Evolutionary conservation across 1,284 basidiomycete genomes (phyloP).

Genomic region (Volvariella surrecta): DNA sequence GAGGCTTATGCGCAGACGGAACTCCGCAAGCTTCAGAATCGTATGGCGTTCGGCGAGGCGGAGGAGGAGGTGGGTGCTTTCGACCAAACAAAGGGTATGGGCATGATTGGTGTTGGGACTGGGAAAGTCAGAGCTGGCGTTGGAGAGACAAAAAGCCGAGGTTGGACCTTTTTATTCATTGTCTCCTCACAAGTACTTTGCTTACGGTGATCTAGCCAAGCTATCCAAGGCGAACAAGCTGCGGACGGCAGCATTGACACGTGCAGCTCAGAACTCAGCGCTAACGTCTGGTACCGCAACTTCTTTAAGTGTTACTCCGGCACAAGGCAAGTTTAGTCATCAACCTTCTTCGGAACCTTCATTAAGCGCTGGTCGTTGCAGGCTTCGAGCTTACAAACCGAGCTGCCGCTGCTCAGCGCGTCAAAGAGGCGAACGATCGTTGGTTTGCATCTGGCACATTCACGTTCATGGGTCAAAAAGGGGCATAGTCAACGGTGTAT

Average conservation of each 20-base stretch:
- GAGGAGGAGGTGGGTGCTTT: conserved; percentile 96
- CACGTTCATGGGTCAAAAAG: conserved; percentile 70
- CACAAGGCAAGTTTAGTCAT: conserved; percentile 62
- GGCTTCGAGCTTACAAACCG: conserved; percentile 88
- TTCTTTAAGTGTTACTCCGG: conserved; percentile 90
- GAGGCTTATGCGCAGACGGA: conserved; percentile 97
- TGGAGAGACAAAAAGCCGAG: conserved; percentile 84
- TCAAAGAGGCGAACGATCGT: conserved; percentile 87
- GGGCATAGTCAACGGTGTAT: conserved; percentile 19
- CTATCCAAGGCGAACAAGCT: conserved; percentile 95
- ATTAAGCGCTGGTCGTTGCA: conserved; percentile 19
- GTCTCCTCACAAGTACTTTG: neutral
- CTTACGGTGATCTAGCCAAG: conserved; percentile 57
- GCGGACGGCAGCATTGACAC: conserved; percentile 75
- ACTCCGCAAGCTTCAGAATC: conserved; percentile 92
- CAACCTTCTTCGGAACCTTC: conserved; percentile 8
- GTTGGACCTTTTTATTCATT: conserved; percentile 32
- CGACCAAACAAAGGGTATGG: conserved; percentile 93
- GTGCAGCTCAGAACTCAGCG: conserved; percentile 51
- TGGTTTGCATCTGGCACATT: conserved; percentile 89
- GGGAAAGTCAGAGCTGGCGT: conserved; percentile 84
- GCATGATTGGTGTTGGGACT: conserved; percentile 85
- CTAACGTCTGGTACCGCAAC: conserved; percentile 82
- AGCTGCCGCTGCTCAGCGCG: conserved; percentile 65
- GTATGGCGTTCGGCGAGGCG: conserved; percentile 92